A percentile compares a stretch with the other conserved stretches of the same genome.
Evolutionary conservation across 1,284 basidiomycete genomes (phyloP).

Genomic region (Malassezia japonica): DNA sequence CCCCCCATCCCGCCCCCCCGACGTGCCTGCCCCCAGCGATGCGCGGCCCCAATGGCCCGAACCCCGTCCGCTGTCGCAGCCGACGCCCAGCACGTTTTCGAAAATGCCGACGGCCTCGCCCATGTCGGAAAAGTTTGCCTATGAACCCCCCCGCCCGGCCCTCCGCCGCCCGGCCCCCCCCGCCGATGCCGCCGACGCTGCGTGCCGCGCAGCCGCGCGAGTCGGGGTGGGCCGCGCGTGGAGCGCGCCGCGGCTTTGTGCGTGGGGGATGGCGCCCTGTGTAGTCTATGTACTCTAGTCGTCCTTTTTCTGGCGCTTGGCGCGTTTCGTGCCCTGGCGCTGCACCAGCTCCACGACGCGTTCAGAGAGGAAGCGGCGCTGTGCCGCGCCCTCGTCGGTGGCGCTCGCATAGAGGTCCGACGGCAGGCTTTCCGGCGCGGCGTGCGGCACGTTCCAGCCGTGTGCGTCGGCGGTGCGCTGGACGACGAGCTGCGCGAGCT

Average conservation of each 20-base stretch:
- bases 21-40: no score
- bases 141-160: background rate
- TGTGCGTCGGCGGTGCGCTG: constrained; percentile 60
- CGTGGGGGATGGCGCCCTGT: constrained; percentile 11
- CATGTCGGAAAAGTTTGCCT: background rate
- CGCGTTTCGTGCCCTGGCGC: background rate
- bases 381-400: background rate
- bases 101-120: no score
- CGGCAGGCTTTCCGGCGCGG: background rate
- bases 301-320: background rate
- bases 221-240: background rate
- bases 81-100: no score
- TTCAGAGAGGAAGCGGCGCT: background rate
- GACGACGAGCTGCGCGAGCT: constrained; percentile 79
- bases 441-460: constrained; percentile 58
- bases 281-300: constrained; percentile 53
- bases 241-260: background rate
- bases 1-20: no score
- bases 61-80: no score
- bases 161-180: constrained; percentile 24
- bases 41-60: no score
- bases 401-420: background rate
- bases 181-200: constrained; percentile 17
- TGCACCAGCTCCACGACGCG: background rate
- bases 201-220: constrained; percentile 8